These are phyloP conservation scores for Encephalitozoon cuniculi DNA, from an alignment of 371 early-diverging fungal species.

Conservation along the genomic window DNA sequence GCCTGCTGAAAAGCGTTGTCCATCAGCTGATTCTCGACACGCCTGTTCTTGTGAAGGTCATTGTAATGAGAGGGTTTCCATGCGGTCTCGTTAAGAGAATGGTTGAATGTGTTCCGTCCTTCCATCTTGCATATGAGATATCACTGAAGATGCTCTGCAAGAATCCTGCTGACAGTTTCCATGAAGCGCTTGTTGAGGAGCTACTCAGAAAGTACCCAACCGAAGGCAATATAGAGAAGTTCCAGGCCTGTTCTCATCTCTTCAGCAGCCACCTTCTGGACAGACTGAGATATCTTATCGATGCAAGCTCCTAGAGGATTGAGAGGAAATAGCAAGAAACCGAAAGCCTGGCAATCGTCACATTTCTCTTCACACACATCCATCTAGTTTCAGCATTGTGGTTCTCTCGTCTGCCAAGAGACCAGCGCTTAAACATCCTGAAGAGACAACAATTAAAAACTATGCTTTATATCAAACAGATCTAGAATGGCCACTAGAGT, in stretches of 20 bases:
- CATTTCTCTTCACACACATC: no score
- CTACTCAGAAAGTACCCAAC: constrained; percentile 20
- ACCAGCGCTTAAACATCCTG: no score
- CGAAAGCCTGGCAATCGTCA: no score
- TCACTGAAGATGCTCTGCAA: neutral
- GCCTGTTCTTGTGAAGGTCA: constrained; percentile 2
- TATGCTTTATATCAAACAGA: neutral
- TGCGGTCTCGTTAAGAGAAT: neutral
- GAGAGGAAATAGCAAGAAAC: constrained; percentile 16
- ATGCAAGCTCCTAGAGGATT: constrained; percentile 13
- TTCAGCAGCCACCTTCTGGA: neutral
- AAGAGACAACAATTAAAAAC: neutral
- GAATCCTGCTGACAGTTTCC: neutral
- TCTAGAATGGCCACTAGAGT: neutral
- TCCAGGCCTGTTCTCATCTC: neutral
- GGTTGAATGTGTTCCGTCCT: constrained; percentile 14
- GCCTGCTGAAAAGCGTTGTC: neutral
- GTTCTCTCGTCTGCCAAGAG: no score
- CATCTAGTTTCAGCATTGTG: no score
- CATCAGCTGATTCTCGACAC: constrained; percentile 15
- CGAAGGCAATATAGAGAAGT: neutral
- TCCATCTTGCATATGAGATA: constrained; percentile 15
- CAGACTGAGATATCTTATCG: neutral
- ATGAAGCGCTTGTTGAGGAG: neutral
- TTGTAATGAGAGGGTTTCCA: constrained; percentile 20